Percentiles rank a stretch among this genome's conserved stretches.
These are phyloP conservation scores for Boletus reticuloceps DNA, from an alignment of 768 basidiomycete genomes.

Conservation along the genomic window DNA sequence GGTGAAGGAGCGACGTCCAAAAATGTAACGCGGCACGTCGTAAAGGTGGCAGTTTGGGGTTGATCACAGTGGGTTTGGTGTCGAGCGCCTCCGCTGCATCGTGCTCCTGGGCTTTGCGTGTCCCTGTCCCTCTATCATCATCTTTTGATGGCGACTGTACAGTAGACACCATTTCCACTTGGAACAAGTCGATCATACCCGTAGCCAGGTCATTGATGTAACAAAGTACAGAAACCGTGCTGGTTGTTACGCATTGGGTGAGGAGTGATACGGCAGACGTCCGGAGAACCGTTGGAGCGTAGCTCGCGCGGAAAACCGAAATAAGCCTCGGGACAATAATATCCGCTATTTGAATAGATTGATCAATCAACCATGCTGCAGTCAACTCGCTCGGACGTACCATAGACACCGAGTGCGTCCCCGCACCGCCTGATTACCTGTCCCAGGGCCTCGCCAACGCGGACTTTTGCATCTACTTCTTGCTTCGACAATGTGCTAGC, in stretches of 20 bases:
- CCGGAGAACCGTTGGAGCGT: constrained; percentile 72
- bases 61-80: constrained; percentile 50
- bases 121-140: constrained; percentile 7
- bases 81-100: constrained; percentile 38
- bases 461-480: constrained; percentile 70
- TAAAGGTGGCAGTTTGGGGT: constrained; percentile 73
- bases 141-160: constrained; percentile 14
- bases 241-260: constrained; percentile 67
- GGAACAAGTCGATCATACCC: constrained; percentile 76
- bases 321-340: constrained; percentile 73
- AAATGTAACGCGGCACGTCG: constrained; percentile 88
- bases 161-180: constrained; percentile 49
- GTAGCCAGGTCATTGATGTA: constrained; percentile 61
- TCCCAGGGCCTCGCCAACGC: constrained; percentile 84
- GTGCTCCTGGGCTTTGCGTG: constrained; percentile 3
- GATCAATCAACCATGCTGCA: background rate
- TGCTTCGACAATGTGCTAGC: constrained; percentile 42
- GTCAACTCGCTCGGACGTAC: constrained; percentile 40
- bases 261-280: constrained; percentile 68
- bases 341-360: constrained; percentile 46
- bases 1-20: constrained; percentile 64
- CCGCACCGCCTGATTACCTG: constrained; percentile 75
- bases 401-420: constrained; percentile 60
- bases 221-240: constrained; percentile 56
- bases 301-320: constrained; percentile 51